Percentiles rank a stretch among this genome's conserved stretches.
Evolutionary conservation across 305 asterid genomes (phyloP).

Genomic region (Solanum hybrid): DNA sequence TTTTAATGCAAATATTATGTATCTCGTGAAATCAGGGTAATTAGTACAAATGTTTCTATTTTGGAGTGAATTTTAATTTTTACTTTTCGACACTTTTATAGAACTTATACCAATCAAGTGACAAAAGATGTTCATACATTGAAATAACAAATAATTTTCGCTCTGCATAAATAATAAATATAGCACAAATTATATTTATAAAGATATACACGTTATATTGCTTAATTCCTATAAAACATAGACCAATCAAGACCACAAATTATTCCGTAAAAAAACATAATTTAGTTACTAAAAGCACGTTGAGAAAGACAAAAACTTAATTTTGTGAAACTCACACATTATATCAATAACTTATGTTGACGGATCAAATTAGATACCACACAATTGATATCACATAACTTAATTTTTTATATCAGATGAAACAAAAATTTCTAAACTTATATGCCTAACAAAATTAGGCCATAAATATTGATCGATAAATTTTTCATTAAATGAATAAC

Average conservation of each 20-base stretch:
- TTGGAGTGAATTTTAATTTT: not conserved
- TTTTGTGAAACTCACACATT: not conserved
- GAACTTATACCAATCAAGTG: not conserved
- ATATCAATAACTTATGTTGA: not conserved
- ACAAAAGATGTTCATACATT: no score
- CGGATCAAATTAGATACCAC: not conserved
- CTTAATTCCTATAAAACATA: not conserved
- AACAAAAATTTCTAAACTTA: not conserved
- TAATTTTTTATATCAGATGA: not conserved
- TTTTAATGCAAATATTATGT: not conserved
- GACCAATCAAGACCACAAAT: no score
- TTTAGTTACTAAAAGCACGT: no score
- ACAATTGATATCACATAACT: not conserved
- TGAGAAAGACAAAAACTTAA: not conserved
- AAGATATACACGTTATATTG: no score
- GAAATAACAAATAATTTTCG: no score
- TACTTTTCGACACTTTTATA: not conserved
- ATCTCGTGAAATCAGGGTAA: not conserved
- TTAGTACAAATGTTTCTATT: not conserved
- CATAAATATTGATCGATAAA: not conserved
- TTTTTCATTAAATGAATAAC: not conserved
- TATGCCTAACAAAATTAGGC: not conserved
- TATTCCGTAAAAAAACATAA: no score
- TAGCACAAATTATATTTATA: no score
- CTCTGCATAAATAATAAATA: no score